Conservation (phyloP, 495 filamentous ascomycete species). For the Sphaerosporella brunnea region DNA sequence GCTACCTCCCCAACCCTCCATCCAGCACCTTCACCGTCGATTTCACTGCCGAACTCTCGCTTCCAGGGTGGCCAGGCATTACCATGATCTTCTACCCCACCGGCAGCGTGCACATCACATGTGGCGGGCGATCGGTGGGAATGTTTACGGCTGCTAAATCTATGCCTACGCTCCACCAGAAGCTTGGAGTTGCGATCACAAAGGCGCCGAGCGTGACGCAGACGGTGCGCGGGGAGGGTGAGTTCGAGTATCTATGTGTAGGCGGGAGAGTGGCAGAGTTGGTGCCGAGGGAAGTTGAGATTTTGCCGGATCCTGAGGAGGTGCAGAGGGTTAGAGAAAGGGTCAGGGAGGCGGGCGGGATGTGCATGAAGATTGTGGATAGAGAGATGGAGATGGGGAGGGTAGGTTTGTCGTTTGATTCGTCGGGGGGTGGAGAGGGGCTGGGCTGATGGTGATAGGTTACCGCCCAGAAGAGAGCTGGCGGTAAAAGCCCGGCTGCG, state of each 20-base stretch:
- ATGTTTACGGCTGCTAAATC: background rate
- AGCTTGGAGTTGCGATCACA: background rate
- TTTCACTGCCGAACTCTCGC: background rate
- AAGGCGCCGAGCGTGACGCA: background rate
- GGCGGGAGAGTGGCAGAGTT: background rate
- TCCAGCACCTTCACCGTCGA: background rate
- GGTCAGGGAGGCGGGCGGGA: background rate
- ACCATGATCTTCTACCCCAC: constrained; percentile 2
- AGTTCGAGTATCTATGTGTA: background rate
- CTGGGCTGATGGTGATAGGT: too few relatives aligned
- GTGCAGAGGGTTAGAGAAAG: too few relatives aligned
- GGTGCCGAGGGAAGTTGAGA: background rate
- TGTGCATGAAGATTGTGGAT: background rate
- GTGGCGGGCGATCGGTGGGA: background rate
- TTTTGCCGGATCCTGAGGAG: too few relatives aligned
- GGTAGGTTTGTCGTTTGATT: too few relatives aligned
- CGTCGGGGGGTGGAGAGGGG: too few relatives aligned
- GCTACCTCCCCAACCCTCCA: too few relatives aligned
- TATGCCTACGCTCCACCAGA: background rate
- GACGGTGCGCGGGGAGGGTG: background rate
- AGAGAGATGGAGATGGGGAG: background rate
- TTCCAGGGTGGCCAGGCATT: background rate
- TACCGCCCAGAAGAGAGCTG: too few relatives aligned
- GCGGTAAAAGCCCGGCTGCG: too few relatives aligned
- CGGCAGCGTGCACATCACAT: background rate